phyloP scores from a whole-genome alignment of 129 eudicot genomes.

The Tanacetum coccineum region DNA sequence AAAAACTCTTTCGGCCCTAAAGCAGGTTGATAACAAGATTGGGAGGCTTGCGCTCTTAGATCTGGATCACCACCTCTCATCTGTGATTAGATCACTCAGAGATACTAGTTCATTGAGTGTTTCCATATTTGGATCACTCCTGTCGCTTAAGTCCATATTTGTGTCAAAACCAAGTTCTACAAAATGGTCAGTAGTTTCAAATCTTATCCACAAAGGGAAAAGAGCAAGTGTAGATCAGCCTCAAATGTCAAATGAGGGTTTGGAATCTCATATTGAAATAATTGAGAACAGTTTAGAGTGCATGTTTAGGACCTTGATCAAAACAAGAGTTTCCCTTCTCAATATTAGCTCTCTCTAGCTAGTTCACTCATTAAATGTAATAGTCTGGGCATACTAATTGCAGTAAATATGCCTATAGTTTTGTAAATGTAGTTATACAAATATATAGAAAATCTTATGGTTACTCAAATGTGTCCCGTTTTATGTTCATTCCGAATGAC shows the following conservation, averaged over 20 bases:
- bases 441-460: neutral
- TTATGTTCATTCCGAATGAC: constrained; percentile 2
- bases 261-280: constrained; percentile 36
- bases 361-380: neutral
- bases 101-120: constrained; percentile 33
- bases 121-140: constrained; percentile 29
- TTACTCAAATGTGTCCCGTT: neutral
- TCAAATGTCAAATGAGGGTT: constrained; percentile 24
- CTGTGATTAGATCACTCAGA: constrained; percentile 28
- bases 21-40: constrained; percentile 24
- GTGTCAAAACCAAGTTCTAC: constrained; percentile 28
- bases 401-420: neutral
- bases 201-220: constrained; percentile 24
- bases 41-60: constrained; percentile 10
- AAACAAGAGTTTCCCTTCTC: constrained; percentile 43
- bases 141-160: constrained; percentile 20
- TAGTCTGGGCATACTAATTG: constrained; percentile 14
- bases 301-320: constrained; percentile 44
- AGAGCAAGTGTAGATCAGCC: constrained; percentile 11
- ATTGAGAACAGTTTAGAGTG: constrained; percentile 36
- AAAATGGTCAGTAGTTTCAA: constrained; percentile 39
- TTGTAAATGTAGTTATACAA: constrained; percentile 13
- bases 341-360: constrained; percentile 26
- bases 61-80: constrained; percentile 25
- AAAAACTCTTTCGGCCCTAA: constrained; percentile 18